Conservation (phyloP, 2,329 filamentous ascomycete species). For the Cercospora sesami region DNA sequence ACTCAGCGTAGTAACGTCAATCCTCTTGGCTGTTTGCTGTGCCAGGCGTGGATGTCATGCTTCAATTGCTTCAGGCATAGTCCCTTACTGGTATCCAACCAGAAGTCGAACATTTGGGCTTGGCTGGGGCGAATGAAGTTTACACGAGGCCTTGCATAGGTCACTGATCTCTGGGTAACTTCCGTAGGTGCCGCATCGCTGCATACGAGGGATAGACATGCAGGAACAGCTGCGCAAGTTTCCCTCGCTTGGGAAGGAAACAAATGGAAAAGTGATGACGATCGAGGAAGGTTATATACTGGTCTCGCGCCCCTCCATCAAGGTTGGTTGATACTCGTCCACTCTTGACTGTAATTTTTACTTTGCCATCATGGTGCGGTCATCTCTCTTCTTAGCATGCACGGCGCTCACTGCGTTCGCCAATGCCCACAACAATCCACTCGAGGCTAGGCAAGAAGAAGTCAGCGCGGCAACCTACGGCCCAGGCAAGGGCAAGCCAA, state of each 20-base stretch:
- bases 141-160: neutral
- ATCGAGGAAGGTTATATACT: conserved; percentile 8
- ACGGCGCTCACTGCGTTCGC: conserved; percentile 13
- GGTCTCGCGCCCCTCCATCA: conserved; percentile 13
- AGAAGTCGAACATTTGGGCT: neutral
- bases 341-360: neutral
- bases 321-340: conserved; percentile 13
- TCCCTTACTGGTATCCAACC: conserved; percentile 7
- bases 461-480: neutral
- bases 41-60: conserved; percentile 1
- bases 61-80: neutral
- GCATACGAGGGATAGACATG: conserved; percentile 9
- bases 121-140: neutral
- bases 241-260: neutral
- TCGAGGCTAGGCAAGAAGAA: conserved; percentile 18
- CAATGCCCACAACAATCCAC: conserved; percentile 10
- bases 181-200: conserved; percentile 4
- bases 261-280: conserved; percentile 2
- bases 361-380: conserved; percentile 16
- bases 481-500: conserved; percentile 10
- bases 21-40: neutral
- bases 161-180: neutral
- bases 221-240: conserved; percentile 13
- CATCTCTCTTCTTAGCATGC: conserved; percentile 8
- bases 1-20: conserved; percentile 17